Percentiles rank a stretch among this genome's conserved stretches.
phyloP scores from a whole-genome alignment of 2,329 filamentous ascomycete species.

The Karstenula rhodostoma region DNA sequence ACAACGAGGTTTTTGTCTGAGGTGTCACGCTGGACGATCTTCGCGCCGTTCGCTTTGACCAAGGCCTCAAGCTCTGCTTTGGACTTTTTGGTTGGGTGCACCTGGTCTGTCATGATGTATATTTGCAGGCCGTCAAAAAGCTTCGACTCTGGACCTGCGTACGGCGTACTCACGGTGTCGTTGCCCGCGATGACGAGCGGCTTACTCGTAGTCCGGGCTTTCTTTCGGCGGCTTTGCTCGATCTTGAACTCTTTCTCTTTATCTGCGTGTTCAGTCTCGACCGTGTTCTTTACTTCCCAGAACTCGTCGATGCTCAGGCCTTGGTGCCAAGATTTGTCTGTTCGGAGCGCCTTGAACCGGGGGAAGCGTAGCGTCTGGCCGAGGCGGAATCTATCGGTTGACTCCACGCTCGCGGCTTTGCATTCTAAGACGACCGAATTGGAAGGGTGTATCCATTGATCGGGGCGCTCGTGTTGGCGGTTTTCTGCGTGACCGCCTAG shows the following conservation, averaged over 20 bases:
- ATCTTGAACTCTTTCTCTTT: slow-evolving; percentile 76
- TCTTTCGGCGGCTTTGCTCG: slow-evolving; percentile 70
- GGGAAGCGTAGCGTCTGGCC: slow-evolving; percentile 87
- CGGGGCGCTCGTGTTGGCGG: slow-evolving; percentile 78
- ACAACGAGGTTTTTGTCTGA: slow-evolving; percentile 71
- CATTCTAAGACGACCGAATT: slow-evolving; percentile 89
- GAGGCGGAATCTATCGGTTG: slow-evolving; percentile 79
- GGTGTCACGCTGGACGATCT: slow-evolving; percentile 76
- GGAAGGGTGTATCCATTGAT: slow-evolving; percentile 90
- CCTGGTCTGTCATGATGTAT: slow-evolving; percentile 81
- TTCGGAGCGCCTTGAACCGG: slow-evolving; percentile 80
- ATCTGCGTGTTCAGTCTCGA: slow-evolving; percentile 74
- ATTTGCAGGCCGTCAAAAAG: slow-evolving; percentile 82
- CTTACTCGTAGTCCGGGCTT: slow-evolving; percentile 68
- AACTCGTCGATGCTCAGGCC: slow-evolving; percentile 84
- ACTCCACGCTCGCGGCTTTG: slow-evolving; percentile 81
- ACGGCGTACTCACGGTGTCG: slow-evolving; percentile 56
- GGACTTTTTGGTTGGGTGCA: slow-evolving; percentile 72
- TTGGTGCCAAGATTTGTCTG: slow-evolving; percentile 85
- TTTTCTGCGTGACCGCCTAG: slow-evolving; percentile 74
- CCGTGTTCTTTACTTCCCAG: slow-evolving; percentile 70
- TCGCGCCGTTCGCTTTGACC: slow-evolving; percentile 84
- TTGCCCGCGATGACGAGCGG: slow-evolving; percentile 78
- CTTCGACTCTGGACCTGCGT: slow-evolving; percentile 65
- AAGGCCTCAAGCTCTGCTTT: slow-evolving; percentile 82